phyloP scores from a whole-genome alignment of 495 filamentous ascomycete genomes.

The Lasiosphaeria ovina region DNA sequence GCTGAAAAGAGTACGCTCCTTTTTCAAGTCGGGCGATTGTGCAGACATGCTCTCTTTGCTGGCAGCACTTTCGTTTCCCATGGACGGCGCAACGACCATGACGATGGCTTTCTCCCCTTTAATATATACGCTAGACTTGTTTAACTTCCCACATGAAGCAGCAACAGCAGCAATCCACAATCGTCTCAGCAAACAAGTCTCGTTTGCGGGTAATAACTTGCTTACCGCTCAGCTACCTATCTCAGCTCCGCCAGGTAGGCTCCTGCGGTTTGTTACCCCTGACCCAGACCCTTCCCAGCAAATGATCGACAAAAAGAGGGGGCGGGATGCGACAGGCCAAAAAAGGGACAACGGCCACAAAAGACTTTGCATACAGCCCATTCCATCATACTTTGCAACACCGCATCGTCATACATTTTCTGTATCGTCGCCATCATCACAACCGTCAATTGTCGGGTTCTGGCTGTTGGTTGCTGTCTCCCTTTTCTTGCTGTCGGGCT shows the following conservation, averaged over 20 bases:
- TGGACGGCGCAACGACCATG: background rate
- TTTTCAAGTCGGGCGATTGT: background rate
- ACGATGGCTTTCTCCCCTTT: constrained; percentile 1
- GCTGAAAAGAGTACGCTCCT: too few relatives aligned
- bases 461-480: too few relatives aligned
- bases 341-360: background rate
- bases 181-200: background rate
- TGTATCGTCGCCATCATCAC: background rate
- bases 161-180: background rate
- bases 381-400: constrained; percentile 6
- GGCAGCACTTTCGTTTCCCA: background rate
- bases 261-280: too few relatives aligned
- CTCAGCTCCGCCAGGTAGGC: too few relatives aligned
- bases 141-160: background rate
- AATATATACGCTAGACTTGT: background rate
- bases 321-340: background rate
- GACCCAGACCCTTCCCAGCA: too few relatives aligned
- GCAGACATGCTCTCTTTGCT: background rate
- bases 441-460: too few relatives aligned
- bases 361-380: constrained; percentile 5
- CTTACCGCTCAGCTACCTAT: too few relatives aligned
- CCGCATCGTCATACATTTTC: background rate
- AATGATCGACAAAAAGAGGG: background rate
- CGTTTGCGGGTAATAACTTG: too few relatives aligned
- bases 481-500: too few relatives aligned